These are phyloP conservation scores for Globisporangium apiculatum DNA, from an alignment of 352 stramenopile genomes.

Conservation along the genomic window DNA sequence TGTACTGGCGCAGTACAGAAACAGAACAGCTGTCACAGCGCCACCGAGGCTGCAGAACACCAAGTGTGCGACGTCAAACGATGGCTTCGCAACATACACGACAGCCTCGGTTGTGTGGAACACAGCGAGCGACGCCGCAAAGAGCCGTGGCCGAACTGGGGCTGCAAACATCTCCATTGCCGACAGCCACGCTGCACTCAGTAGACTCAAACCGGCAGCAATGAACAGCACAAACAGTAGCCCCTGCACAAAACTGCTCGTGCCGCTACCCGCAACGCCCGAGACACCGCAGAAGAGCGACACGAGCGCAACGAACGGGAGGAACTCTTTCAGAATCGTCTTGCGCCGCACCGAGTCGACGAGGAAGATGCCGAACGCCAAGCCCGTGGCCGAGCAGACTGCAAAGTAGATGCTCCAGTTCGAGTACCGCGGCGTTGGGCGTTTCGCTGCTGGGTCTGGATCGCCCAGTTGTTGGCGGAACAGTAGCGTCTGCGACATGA, in stretches of 20 bases:
- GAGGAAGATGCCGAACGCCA: conserved; percentile 69
- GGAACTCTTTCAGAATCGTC: conserved; percentile 85
- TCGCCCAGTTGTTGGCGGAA: conserved; percentile 35
- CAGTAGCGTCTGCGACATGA: conserved; percentile 68
- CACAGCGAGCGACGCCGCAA: conserved; percentile 57
- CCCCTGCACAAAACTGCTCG: conserved; percentile 32
- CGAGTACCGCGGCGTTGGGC: conserved; percentile 23
- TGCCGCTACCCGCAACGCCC: conserved; percentile 24
- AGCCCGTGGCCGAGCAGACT: conserved; percentile 35
- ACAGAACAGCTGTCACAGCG: conserved; percentile 51
- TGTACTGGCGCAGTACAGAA: conserved; percentile 72
- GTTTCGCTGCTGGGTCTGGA: conserved; percentile 9
- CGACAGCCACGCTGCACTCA: conserved; percentile 68
- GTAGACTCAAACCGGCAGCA: conserved; percentile 52
- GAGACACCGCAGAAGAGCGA: conserved; percentile 56
- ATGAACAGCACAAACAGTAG: conserved; percentile 64
- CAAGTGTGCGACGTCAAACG: conserved; percentile 55
- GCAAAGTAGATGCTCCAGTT: conserved; percentile 53
- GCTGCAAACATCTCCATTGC: conserved; percentile 79
- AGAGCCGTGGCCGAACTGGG: conserved; percentile 53
- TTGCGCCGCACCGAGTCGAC: conserved; percentile 84
- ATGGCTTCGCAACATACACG: conserved; percentile 52
- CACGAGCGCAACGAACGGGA: conserved; percentile 62
- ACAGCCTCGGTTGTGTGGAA: conserved; percentile 51
- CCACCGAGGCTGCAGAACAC: conserved; percentile 36